These are phyloP conservation scores for Ogataea nakhonphanomensis DNA, from an alignment of 805 yeast species.

Conservation along the genomic window DNA sequence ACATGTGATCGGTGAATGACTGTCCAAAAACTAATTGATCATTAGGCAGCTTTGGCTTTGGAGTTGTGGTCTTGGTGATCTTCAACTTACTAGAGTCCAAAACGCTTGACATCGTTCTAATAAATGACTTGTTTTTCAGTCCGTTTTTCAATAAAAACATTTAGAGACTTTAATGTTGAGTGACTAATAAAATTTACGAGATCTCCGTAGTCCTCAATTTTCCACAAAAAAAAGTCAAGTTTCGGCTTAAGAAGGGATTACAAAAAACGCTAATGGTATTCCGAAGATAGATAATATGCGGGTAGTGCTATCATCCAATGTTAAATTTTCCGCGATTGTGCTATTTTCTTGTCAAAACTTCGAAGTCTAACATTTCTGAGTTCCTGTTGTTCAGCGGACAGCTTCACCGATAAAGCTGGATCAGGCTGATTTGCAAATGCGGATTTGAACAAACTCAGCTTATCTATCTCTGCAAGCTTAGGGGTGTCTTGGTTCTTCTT, in stretches of 20 bases:
- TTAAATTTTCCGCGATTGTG: conserved; percentile 4
- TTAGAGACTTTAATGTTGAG: not conserved
- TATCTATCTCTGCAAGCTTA: conserved; percentile 10
- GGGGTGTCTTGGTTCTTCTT: not conserved
- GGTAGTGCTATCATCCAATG: not conserved
- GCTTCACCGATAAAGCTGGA: conserved; percentile 1
- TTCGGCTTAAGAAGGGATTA: conserved; percentile 4
- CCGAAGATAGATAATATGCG: not conserved
- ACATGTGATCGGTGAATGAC: conserved; percentile 84
- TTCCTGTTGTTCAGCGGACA: conserved; percentile 10
- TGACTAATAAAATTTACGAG: conserved; percentile 1
- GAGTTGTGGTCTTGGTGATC: conserved; percentile 44
- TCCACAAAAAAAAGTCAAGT: not conserved
- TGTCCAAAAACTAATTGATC: conserved; percentile 68
- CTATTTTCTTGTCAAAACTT: conserved; percentile 25
- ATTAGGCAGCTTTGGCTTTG: conserved; percentile 55
- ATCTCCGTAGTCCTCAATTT: conserved; percentile 1
- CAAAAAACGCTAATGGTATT: not conserved
- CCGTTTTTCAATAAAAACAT: conserved; percentile 6
- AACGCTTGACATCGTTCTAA: conserved; percentile 27
- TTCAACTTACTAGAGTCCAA: conserved; percentile 54
- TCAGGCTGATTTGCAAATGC: conserved; percentile 21
- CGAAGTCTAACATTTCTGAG: conserved; percentile 18
- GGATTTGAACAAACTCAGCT: conserved; percentile 21
- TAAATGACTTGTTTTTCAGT: not conserved